Conservation (phyloP, 768 basidiomycete genomes). For the Tulasnella calospora region DNA sequence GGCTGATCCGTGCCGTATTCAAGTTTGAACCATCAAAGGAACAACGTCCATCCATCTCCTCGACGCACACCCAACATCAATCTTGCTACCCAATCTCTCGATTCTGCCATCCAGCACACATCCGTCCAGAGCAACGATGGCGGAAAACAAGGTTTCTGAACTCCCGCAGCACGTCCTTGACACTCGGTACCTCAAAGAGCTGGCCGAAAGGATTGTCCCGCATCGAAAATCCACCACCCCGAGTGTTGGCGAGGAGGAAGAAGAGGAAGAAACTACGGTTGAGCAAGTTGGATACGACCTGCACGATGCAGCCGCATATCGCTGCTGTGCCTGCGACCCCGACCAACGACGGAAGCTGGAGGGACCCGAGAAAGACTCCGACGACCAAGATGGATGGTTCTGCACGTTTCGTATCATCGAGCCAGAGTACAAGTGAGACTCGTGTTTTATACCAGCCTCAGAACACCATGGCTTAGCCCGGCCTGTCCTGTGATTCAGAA, state of each 20-base stretch:
- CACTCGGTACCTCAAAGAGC: background rate
- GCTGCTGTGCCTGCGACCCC: background rate
- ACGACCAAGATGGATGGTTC: background rate
- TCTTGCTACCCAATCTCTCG: background rate
- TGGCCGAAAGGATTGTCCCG: background rate
- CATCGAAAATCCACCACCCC: background rate
- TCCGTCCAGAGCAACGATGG: background rate
- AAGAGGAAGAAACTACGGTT: background rate
- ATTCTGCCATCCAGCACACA: background rate
- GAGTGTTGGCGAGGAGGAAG: background rate
- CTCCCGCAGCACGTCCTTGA: background rate
- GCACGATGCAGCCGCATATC: background rate
- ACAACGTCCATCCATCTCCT: background rate
- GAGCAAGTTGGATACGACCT: background rate
- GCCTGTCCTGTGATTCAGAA: background rate
- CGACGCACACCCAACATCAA: background rate
- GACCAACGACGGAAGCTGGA: background rate
- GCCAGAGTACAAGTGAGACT: background rate
- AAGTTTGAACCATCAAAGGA: background rate
- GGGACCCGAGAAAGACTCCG: background rate
- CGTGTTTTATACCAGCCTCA: background rate
- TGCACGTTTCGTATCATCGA: background rate
- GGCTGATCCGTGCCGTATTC: background rate
- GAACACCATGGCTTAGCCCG: background rate
- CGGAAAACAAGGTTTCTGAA: background rate